phyloP scores from a whole-genome alignment of 805 yeast genomes.

The Candida xiaguanensis region DNA sequence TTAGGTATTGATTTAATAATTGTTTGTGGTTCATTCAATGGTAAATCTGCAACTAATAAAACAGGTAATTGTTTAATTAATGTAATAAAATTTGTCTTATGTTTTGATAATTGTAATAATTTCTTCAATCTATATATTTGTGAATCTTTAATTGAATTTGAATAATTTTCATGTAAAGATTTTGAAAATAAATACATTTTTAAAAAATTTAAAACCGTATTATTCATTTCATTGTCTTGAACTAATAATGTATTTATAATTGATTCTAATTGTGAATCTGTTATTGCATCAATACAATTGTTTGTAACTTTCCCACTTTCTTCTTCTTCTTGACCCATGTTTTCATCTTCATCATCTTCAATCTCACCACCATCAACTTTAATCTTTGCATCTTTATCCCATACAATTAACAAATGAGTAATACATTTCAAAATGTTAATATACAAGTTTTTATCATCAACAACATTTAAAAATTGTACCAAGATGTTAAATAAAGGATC shows the following conservation, averaged over 20 bases:
- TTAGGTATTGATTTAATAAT: constrained; percentile 19
- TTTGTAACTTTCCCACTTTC: constrained; percentile 15
- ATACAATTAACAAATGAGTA: constrained; percentile 64
- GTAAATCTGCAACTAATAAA: constrained; percentile 39
- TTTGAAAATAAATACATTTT: constrained; percentile 76
- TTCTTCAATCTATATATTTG: constrained; percentile 42
- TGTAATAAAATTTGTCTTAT: constrained; percentile 47
- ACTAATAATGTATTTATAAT: constrained; percentile 58
- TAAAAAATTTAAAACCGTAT: constrained; percentile 75
- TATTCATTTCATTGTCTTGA: constrained; percentile 66
- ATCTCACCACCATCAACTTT: constrained; percentile 36
- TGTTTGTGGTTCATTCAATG: constrained; percentile 26
- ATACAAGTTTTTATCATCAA: constrained; percentile 66
- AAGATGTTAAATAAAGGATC: constrained; percentile 64
- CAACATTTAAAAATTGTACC: constrained; percentile 44
- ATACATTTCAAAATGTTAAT: constrained; percentile 71
- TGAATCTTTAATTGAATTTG: constrained; percentile 26
- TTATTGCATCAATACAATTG: constrained; percentile 40
- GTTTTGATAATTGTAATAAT: constrained; percentile 47
- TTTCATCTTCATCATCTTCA: constrained; percentile 13
- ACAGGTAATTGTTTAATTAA: constrained; percentile 61
- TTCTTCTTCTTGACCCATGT: constrained; percentile 9
- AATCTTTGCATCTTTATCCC: constrained; percentile 15
- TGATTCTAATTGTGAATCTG: constrained; percentile 42
- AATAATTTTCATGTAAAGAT: constrained; percentile 30